Evolutionary conservation across 2,329 filamentous ascomycete genomes (phyloP).

Genomic region (Blumeriella jaapii): DNA sequence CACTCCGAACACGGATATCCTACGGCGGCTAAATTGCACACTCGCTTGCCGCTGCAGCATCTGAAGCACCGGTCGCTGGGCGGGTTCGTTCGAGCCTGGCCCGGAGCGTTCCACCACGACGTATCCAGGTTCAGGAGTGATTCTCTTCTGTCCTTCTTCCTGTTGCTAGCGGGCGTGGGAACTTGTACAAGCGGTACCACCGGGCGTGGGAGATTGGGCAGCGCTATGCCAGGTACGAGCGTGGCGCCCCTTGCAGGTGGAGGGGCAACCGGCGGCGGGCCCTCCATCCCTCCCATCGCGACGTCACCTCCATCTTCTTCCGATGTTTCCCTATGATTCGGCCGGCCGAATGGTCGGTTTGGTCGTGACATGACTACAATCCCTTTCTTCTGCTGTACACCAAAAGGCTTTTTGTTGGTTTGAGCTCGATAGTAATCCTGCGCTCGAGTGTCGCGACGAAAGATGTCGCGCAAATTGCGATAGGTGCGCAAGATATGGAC

Average conservation of each 20-base stretch:
- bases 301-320: neutral
- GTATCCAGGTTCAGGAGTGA: neutral
- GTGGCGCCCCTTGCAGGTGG: neutral
- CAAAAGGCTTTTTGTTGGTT: too few relatives aligned
- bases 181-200: neutral
- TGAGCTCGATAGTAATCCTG: too few relatives aligned
- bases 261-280: neutral
- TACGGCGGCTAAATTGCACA: neutral
- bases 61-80: neutral
- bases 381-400: too few relatives aligned
- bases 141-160: neutral
- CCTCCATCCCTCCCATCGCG: neutral
- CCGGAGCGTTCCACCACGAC: neutral
- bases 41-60: neutral
- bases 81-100: neutral
- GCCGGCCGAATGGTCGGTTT: neutral
- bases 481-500: neutral
- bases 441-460: neutral
- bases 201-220: neutral
- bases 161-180: neutral
- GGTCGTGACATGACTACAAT: too few relatives aligned
- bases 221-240: neutral
- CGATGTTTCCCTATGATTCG: neutral
- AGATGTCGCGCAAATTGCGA: neutral
- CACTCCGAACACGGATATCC: conserved; percentile 1